phyloP scores from a whole-genome alignment of 345 rosid species.

The Camelina hispida region DNA sequence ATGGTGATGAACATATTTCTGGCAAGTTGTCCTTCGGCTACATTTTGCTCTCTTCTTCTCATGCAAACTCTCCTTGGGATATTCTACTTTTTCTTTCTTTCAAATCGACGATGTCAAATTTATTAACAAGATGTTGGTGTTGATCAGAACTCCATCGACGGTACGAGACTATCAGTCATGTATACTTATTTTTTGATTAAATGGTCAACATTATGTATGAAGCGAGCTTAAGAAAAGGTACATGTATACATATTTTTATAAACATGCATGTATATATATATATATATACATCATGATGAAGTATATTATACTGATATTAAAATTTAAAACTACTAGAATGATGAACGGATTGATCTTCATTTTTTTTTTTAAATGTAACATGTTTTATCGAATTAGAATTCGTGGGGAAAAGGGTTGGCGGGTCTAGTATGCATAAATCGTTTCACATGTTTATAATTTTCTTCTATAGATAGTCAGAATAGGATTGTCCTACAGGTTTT shows the following conservation, averaged over 20 bases:
- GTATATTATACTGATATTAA: background rate
- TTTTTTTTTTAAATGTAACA: background rate
- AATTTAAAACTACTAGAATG: conserved; percentile 1
- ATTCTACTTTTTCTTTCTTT: background rate
- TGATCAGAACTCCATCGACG: background rate
- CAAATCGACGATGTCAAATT: background rate
- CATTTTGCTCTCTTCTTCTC: conserved; percentile 57
- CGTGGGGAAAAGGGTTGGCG: background rate
- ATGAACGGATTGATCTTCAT: background rate
- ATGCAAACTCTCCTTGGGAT: conserved; percentile 45
- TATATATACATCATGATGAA: background rate
- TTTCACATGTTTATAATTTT: background rate
- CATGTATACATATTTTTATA: background rate
- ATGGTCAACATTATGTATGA: background rate
- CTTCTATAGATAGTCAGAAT: background rate
- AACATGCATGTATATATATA: background rate
- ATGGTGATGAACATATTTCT: conserved; percentile 18
- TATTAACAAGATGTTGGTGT: background rate
- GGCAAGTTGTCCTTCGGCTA: conserved; percentile 68
- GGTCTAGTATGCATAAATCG: background rate
- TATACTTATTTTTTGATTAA: background rate
- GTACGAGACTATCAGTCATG: conserved; percentile 3
- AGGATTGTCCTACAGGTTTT: conserved; percentile 17
- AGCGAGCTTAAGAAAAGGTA: background rate
- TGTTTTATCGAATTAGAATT: conserved; percentile 1